Base-by-base conservation (phyloP, 805 yeast genomes). In the Saccharomycopsis guyanensis region DNA sequence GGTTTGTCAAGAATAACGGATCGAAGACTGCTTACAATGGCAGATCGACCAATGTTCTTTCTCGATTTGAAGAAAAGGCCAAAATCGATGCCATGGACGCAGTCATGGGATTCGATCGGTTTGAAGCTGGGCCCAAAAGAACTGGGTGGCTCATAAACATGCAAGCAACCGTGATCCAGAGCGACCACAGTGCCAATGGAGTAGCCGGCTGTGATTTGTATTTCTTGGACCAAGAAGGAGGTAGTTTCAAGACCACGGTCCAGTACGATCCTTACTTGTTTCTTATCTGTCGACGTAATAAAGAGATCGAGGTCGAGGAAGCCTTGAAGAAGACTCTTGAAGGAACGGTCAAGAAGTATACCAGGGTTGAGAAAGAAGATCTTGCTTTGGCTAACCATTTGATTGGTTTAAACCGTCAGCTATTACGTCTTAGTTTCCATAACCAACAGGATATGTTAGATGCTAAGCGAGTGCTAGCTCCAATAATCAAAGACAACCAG, bases 201-300 rank as follows among this genome's bases (percentile, higher is more conserved):
- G 69, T 75, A 31, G 76, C 96, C 0, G 98, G 91, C 2, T 96
- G 91, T 2, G 97, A 93, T 56, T 88, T 83, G 62, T 94, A 94
- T 60, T 93, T 94, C 56, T 65, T 93, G 5, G 97, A 89, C 61
- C 96, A 86, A 57, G 97, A 89, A 61, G 99, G 99, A 40, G 98
- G 97, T 4, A 78, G 85, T 38, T 93, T 94, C 69, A 93, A 91
- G 60, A 81, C 88, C 3, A 82, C 95, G 0, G 64, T 86, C 12
- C 82, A 75, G 48, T 86, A 76, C 59, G 88, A 86, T 55, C 99
- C 99, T 0, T 93, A 93, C 61, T 85, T 93, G 58, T 75, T 82
- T 43, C 65, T 93, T 8, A 71, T 78, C 2, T 77, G 86, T 53
- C 57, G 64, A 2, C 52, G 64, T 53, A 69, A 69, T 15, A 64